A percentile compares a stretch with the other conserved stretches of the same genome.
Evolutionary conservation across 2,329 filamentous ascomycete genomes (phyloP).

Genomic region (Zopfia rhizophila): DNA sequence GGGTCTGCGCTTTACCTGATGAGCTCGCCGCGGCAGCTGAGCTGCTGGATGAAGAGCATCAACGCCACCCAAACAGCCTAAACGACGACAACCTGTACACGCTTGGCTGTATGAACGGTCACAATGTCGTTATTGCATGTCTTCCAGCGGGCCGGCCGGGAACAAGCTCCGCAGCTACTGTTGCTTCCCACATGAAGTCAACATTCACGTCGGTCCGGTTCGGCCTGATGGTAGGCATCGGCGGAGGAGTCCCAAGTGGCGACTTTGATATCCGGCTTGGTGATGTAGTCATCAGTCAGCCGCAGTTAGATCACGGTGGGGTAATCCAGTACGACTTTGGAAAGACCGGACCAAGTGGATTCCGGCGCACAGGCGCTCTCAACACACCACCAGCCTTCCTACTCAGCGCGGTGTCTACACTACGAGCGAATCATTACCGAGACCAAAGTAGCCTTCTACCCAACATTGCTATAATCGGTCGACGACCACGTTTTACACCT

Average conservation of each 20-base stretch:
- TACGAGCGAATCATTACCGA: constrained; percentile 6
- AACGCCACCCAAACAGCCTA: constrained; percentile 30
- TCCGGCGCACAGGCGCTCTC: constrained; percentile 5
- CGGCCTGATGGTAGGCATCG: constrained; percentile 30
- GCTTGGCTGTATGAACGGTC: constrained; percentile 38
- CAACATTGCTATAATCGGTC: neutral
- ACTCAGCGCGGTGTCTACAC: constrained; percentile 6
- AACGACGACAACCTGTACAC: constrained; percentile 26
- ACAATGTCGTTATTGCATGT: constrained; percentile 46
- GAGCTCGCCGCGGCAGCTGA: constrained; percentile 40
- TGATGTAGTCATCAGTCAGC: neutral
- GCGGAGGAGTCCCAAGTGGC: neutral
- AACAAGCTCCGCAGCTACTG: constrained; percentile 37
- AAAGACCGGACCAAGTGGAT: neutral
- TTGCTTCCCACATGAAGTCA: constrained; percentile 33
- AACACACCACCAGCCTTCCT: constrained; percentile 1
- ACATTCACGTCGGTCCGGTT: constrained; percentile 34
- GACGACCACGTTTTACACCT: neutral
- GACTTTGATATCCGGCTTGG: constrained; percentile 10
- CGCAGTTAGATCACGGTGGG: neutral
- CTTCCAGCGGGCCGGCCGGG: constrained; percentile 39
- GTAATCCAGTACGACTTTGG: neutral
- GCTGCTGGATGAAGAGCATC: constrained; percentile 39
- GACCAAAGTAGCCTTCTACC: no score
- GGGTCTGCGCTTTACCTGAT: constrained; percentile 43